A percentile compares a stretch with the other conserved stretches of the same genome.
Evolutionary conservation across 352 stramenopile species (phyloP).

Genomic region (Globisporangium paroecandrum): DNA sequence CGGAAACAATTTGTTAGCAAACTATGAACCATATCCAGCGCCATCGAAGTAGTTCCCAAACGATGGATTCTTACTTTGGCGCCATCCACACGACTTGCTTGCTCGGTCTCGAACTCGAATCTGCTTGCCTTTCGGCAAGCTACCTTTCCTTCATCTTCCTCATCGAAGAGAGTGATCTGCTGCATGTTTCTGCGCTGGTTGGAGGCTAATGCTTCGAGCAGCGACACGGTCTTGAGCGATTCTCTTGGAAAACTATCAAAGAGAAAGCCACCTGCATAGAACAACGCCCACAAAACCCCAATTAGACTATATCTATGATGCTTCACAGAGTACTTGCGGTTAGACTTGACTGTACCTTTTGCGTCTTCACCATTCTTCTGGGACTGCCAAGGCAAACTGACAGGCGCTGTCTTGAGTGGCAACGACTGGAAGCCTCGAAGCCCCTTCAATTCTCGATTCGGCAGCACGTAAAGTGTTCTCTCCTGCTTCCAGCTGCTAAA

Average conservation of each 20-base stretch:
- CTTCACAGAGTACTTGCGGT: neutral
- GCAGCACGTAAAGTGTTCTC: conserved; percentile 44
- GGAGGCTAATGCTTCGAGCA: conserved; percentile 38
- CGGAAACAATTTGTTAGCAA: neutral
- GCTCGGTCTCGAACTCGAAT: neutral
- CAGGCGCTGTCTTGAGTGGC: conserved; percentile 31
- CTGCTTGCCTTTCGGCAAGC: neutral
- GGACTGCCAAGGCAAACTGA: conserved; percentile 39
- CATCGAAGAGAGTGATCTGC: conserved; percentile 8
- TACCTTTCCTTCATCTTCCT: conserved; percentile 7
- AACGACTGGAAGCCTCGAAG: conserved; percentile 54
- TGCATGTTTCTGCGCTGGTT: conserved; percentile 2
- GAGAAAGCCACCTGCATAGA: conserved; percentile 13
- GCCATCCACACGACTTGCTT: neutral
- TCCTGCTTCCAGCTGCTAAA: conserved; percentile 54
- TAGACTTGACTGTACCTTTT: conserved; percentile 4
- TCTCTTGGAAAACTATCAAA: conserved; percentile 35
- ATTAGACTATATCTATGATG: neutral
- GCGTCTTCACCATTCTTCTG: neutral
- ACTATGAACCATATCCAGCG: neutral
- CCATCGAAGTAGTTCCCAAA: neutral
- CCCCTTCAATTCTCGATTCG: conserved; percentile 28
- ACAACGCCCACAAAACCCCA: neutral
- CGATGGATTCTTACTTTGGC: neutral
- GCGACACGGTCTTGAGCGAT: conserved; percentile 26